Conservation (phyloP, 2,329 filamentous ascomycete species). For the Aspergillus ustus region DNA sequence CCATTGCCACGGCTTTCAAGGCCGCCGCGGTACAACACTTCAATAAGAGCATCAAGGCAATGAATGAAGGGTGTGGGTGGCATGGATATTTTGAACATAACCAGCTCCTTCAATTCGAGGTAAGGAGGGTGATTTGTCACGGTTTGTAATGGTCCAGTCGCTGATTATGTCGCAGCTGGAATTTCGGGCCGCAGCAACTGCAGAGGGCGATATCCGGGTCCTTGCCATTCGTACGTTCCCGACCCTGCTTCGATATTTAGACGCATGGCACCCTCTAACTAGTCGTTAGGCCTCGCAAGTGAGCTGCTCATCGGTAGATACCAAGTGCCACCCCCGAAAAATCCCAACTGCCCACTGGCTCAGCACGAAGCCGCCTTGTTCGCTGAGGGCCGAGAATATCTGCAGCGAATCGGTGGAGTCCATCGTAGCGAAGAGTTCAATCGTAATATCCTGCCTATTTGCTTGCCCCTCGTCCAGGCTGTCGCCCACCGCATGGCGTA, state of each 20-base stretch:
- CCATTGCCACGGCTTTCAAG: slow-evolving; percentile 19
- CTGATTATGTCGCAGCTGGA: not conserved
- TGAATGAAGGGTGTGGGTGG: slow-evolving; percentile 21
- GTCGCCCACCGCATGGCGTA: slow-evolving; percentile 30
- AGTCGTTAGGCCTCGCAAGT: slow-evolving; percentile 28
- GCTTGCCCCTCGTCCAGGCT: slow-evolving; percentile 24
- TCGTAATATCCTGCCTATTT: slow-evolving; percentile 25
- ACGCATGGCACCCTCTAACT: not conserved
- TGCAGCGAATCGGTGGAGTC: not conserved
- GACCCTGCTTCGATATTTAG: not conserved
- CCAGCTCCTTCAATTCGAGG: slow-evolving; percentile 19
- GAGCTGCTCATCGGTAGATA: slow-evolving; percentile 33
- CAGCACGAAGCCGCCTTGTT: slow-evolving; percentile 28
- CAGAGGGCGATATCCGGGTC: slow-evolving; percentile 28
- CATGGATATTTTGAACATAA: slow-evolving; percentile 22
- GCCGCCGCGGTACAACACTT: slow-evolving; percentile 17
- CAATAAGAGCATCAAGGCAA: slow-evolving; percentile 12
- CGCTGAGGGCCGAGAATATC: slow-evolving; percentile 14
- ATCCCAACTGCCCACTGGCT: slow-evolving; percentile 22
- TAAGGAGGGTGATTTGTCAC: not conserved
- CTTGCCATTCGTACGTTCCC: slow-evolving; percentile 27
- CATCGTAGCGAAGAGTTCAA: slow-evolving; percentile 28
- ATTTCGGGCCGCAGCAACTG: slow-evolving; percentile 18
- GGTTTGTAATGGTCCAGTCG: not conserved
- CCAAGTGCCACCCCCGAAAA: slow-evolving; percentile 21